phyloP scores from a whole-genome alignment of 2,329 filamentous ascomycete genomes.

The Zarea fungicola region DNA sequence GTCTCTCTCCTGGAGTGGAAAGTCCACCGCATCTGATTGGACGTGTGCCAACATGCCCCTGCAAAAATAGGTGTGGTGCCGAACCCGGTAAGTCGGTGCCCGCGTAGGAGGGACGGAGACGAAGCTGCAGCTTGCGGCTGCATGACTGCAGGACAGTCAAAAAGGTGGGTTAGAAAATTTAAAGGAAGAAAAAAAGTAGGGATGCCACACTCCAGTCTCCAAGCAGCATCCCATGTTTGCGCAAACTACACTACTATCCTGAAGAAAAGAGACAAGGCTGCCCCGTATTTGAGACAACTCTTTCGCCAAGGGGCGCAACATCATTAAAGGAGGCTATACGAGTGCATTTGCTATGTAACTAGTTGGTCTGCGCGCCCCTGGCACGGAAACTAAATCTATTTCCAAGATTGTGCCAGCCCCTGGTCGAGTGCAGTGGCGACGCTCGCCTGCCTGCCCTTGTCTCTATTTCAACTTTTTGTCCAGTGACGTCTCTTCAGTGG shows the following conservation, averaged over 20 bases:
- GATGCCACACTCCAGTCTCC: not conserved
- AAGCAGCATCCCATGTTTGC: not conserved
- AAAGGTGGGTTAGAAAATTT: not conserved
- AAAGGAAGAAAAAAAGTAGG: not conserved
- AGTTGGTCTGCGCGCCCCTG: too few species aligned
- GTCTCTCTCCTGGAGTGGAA: not conserved
- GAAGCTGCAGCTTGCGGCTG: not conserved
- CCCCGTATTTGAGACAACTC: slow-evolving; percentile 5
- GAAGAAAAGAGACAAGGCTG: not conserved
- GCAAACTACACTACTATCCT: not conserved
- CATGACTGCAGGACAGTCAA: not conserved
- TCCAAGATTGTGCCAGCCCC: not conserved
- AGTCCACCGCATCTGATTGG: not conserved
- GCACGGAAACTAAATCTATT: not conserved
- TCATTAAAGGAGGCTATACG: too few species aligned
- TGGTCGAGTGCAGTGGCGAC: not conserved
- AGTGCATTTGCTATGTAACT: too few species aligned
- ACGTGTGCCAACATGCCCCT: not conserved
- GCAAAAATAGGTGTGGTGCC: not conserved
- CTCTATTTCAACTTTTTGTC: too few species aligned
- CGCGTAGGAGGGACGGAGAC: not conserved
- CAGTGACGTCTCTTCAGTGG: not conserved
- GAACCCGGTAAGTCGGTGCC: not conserved
- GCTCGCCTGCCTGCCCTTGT: too few species aligned
- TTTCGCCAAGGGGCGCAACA: not conserved